phyloP scores from a whole-genome alignment of 768 basidiomycete species.

The Rhodosporidiobolus sp. region DNA sequence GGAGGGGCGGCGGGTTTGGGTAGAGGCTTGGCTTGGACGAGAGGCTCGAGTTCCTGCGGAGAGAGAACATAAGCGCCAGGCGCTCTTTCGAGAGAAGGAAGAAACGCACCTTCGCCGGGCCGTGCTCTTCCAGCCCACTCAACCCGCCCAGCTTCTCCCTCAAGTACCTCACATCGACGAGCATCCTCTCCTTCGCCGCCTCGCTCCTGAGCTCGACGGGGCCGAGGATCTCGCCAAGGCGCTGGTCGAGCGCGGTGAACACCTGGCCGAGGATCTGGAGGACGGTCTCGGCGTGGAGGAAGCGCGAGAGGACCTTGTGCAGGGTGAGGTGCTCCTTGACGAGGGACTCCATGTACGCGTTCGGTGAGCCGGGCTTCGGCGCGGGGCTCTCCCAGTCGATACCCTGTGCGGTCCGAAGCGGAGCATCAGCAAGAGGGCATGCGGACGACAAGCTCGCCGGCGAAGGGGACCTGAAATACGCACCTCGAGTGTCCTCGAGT shows the following conservation, averaged over 20 bases:
- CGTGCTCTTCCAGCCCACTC: slow-evolving; percentile 34
- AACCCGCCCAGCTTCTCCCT: slow-evolving; percentile 35
- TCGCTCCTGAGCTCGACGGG: slow-evolving; percentile 75
- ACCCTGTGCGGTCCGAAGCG: slow-evolving; percentile 59
- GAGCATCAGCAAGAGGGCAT: too few relatives aligned
- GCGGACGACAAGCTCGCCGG: too few relatives aligned
- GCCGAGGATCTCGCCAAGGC: slow-evolving; percentile 78
- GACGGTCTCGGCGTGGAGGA: slow-evolving; percentile 71
- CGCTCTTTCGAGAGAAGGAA: too few relatives aligned
- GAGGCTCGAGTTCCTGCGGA: slow-evolving; percentile 30
- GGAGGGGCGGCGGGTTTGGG: neutral
- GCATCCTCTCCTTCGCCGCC: slow-evolving; percentile 72
- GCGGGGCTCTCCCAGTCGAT: slow-evolving; percentile 70
- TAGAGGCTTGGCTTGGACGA: slow-evolving; percentile 25
- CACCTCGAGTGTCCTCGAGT: slow-evolving; percentile 78
- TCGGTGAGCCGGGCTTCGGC: slow-evolving; percentile 54
- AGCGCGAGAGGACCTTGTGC: slow-evolving; percentile 91
- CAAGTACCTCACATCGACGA: slow-evolving; percentile 39
- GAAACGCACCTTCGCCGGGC: slow-evolving; percentile 25
- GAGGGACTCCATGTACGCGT: slow-evolving; percentile 87
- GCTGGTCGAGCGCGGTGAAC: slow-evolving; percentile 85
- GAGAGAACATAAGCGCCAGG: neutral
- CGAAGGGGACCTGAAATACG: slow-evolving; percentile 12
- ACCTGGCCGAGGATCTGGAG: slow-evolving; percentile 95
- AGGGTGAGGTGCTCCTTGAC: slow-evolving; percentile 93